phyloP scores from a whole-genome alignment of 2,329 filamentous ascomycete species.

The Peltaster fructicola region DNA sequence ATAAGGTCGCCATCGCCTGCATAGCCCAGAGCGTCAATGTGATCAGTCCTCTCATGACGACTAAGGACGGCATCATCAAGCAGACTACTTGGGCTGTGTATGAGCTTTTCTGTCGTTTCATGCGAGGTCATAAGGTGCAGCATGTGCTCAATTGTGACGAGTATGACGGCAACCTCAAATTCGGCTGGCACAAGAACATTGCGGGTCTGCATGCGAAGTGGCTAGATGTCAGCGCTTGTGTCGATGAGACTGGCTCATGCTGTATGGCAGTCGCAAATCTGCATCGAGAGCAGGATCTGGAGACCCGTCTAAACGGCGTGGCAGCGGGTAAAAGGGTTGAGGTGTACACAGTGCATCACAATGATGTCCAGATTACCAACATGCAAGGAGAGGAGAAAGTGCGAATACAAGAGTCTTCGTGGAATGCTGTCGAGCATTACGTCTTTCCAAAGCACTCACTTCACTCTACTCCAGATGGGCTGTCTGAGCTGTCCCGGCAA shows the following conservation, averaged over 20 bases:
- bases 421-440: slow-evolving; percentile 45
- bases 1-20: slow-evolving; percentile 58
- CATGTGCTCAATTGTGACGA: slow-evolving; percentile 44
- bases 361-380: slow-evolving; percentile 41
- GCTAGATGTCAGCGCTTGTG: slow-evolving; percentile 47
- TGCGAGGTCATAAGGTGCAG: slow-evolving; percentile 54
- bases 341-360: slow-evolving; percentile 46
- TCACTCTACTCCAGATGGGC: no score
- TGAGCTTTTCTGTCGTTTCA: slow-evolving; percentile 49
- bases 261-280: slow-evolving; percentile 60
- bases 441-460: slow-evolving; percentile 51
- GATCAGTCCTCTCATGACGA: slow-evolving; percentile 61
- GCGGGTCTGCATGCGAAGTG: slow-evolving; percentile 49
- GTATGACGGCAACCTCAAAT: slow-evolving; percentile 50
- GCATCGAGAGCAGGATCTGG: slow-evolving; percentile 28
- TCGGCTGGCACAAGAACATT: slow-evolving; percentile 53
- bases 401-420: slow-evolving; percentile 39
- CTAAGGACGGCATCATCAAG: slow-evolving; percentile 41
- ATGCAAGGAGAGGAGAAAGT: slow-evolving; percentile 46
- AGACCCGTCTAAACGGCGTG: slow-evolving; percentile 1
- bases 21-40: slow-evolving; percentile 66
- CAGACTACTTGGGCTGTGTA: slow-evolving; percentile 64
- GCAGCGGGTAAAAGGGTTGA: slow-evolving; percentile 24
- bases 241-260: slow-evolving; percentile 41
- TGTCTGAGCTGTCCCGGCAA: no score